Conservation (phyloP, 164 flowering plant genomes). For the Vitis rupestris region DNA sequence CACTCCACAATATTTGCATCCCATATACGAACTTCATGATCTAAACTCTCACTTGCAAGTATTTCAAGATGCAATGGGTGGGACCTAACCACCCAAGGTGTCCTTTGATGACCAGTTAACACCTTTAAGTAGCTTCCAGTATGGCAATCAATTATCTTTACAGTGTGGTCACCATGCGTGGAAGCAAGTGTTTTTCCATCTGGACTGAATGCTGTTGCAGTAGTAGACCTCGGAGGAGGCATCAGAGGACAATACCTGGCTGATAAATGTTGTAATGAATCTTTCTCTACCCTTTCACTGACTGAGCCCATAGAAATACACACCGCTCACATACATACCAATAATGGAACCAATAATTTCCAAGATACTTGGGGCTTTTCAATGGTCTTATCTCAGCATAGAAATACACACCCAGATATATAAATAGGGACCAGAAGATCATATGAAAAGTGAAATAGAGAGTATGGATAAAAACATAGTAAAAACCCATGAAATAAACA, state of each 20-base stretch:
- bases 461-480: too few relatives aligned
- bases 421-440: too few relatives aligned
- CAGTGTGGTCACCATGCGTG: slow-evolving; percentile 98
- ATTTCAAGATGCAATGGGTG: too few relatives aligned
- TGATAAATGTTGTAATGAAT: slow-evolving; percentile 72
- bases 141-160: slow-evolving; percentile 87
- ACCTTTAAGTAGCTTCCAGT: slow-evolving; percentile 89
- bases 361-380: too few relatives aligned
- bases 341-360: too few relatives aligned
- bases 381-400: too few relatives aligned
- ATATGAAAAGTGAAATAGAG: too few relatives aligned
- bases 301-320: too few relatives aligned
- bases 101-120: slow-evolving; percentile 86
- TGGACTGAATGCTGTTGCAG: slow-evolving; percentile 94
- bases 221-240: slow-evolving; percentile 98
- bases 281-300: slow-evolving; percentile 74
- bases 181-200: slow-evolving; percentile 94
- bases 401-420: too few relatives aligned
- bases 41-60: slow-evolving; percentile 92
- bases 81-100: slow-evolving; percentile 34
- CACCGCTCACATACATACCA: too few relatives aligned
- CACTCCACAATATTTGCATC: too few relatives aligned
- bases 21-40: slow-evolving; percentile 29
- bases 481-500: too few relatives aligned
- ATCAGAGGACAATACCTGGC: slow-evolving; percentile 77